A percentile compares a stretch with the other conserved stretches of the same genome.
phyloP scores from a whole-genome alignment of 164 flowering plant genomes.

The Aristolochia contorta region DNA sequence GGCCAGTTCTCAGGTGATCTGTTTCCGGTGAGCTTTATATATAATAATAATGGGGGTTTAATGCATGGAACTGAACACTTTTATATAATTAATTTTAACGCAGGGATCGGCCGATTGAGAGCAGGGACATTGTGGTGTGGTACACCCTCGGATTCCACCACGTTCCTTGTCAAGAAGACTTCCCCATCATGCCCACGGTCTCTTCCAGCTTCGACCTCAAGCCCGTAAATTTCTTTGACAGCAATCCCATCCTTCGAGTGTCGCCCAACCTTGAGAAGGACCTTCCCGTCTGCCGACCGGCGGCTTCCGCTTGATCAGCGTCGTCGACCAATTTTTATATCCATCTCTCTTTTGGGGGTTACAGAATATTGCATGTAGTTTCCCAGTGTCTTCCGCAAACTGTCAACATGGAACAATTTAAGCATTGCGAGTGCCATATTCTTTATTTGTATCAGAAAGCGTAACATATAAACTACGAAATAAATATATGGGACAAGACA shows the following conservation, averaged over 20 bases:
- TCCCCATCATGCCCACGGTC: constrained; percentile 68
- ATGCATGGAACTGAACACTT: no score
- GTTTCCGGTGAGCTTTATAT: no score
- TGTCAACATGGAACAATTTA: no score
- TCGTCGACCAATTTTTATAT: background rate
- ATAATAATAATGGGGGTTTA: no score
- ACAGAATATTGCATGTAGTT: no score
- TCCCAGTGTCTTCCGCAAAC: no score
- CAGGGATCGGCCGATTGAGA: constrained; percentile 57
- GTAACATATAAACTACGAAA: no score
- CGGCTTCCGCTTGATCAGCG: constrained; percentile 14
- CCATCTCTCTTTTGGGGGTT: no score
- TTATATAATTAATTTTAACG: background rate
- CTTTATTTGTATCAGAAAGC: no score
- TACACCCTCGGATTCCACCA: constrained; percentile 72
- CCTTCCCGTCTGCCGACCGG: constrained; percentile 51
- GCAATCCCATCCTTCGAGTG: constrained; percentile 44
- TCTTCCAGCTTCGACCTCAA: constrained; percentile 57
- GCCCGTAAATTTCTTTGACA: constrained; percentile 69
- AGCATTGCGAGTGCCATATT: no score
- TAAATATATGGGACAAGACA: no score
- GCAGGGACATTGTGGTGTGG: constrained; percentile 71
- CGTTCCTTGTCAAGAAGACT: constrained; percentile 73
- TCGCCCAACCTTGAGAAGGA: constrained; percentile 40
- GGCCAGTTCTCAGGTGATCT: background rate